Conservation (phyloP, 192 early-diverging fungal genomes). For the Umbelopsis sp. region DNA sequence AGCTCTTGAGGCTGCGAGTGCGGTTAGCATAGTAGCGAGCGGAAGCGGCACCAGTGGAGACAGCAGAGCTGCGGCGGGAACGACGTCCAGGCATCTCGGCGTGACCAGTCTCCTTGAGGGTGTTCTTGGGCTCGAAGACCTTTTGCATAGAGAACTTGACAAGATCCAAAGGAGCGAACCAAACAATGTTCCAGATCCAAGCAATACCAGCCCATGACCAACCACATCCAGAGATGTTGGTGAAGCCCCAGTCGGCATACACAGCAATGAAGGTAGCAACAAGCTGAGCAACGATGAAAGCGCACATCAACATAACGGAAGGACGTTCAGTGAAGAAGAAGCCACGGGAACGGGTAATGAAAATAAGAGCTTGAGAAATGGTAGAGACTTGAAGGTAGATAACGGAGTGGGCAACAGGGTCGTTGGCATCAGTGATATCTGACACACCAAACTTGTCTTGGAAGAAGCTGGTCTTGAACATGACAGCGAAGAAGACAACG, state of each 20-base stretch:
- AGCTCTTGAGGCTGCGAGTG: conserved; percentile 26
- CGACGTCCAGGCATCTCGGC: conserved; percentile 19
- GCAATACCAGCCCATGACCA: conserved; percentile 77
- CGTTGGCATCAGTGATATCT: conserved; percentile 55
- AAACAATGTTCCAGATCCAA: conserved; percentile 82
- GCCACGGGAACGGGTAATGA: conserved; percentile 74
- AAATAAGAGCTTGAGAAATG: conserved; percentile 79
- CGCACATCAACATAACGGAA: conserved; percentile 63
- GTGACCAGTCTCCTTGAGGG: conserved; percentile 23
- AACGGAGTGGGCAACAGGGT: conserved; percentile 69
- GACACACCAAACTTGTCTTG: conserved; percentile 40
- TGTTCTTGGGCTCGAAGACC: conserved; percentile 59
- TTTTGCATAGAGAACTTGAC: conserved; percentile 75
- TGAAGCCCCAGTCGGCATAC: conserved; percentile 83
- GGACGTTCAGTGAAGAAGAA: conserved; percentile 79
- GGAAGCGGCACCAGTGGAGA: conserved; percentile 37
- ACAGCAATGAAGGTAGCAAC: conserved; percentile 82
- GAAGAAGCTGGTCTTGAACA: conserved; percentile 67
- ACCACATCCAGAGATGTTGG: conserved; percentile 69
- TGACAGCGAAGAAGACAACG: conserved; percentile 68
- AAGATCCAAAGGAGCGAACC: conserved; percentile 77
- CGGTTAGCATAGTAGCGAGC: conserved; percentile 43
- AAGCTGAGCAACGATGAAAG: conserved; percentile 73
- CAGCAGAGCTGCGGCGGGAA: conserved; percentile 34
- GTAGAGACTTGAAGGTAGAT: conserved; percentile 83